Conservation (phyloP, 257 asterid genomes). For the Penstemon davidsonii region DNA sequence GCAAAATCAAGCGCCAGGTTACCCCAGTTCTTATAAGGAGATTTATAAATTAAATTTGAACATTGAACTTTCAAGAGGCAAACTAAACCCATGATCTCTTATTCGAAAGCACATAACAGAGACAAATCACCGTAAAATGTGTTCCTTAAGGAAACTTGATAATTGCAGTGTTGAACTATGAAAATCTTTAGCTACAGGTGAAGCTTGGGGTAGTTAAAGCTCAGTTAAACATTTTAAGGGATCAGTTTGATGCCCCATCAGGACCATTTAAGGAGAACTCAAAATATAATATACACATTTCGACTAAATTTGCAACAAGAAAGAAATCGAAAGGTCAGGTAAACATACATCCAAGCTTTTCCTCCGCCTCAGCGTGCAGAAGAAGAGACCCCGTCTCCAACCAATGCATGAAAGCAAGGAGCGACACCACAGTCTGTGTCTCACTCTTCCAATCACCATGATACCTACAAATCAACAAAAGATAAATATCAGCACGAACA, state of each 20-base stretch:
- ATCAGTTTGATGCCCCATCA: not conserved
- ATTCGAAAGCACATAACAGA: no score
- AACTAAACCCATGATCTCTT: not conserved
- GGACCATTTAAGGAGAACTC: conserved; percentile 3
- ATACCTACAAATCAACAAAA: conserved; percentile 45
- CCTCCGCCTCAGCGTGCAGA: conserved; percentile 81
- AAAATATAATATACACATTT: not conserved
- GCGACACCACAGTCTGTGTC: conserved; percentile 76
- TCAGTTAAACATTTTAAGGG: not conserved
- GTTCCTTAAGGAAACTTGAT: not conserved
- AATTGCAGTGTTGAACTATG: conserved; percentile 5
- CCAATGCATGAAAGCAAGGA: conserved; percentile 91
- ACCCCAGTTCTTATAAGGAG: not conserved
- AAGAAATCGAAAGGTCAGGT: conserved; percentile 11
- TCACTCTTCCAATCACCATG: conserved; percentile 94
- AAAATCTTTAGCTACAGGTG: not conserved
- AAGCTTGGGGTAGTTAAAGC: not conserved
- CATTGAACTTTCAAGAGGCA: no score
- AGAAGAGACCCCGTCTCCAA: conserved; percentile 81
- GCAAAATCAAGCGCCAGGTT: conserved; percentile 14
- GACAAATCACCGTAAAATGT: no score
- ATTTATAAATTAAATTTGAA: conserved; percentile 6
- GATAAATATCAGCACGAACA: conserved; percentile 7
- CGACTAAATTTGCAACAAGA: conserved; percentile 5
- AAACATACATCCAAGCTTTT: conserved; percentile 84